Evolutionary conservation across 2,329 filamentous ascomycete species (phyloP), one percentile per base, ranked within the genome.

Genomic region (Paecilomyces niveus): DNA sequence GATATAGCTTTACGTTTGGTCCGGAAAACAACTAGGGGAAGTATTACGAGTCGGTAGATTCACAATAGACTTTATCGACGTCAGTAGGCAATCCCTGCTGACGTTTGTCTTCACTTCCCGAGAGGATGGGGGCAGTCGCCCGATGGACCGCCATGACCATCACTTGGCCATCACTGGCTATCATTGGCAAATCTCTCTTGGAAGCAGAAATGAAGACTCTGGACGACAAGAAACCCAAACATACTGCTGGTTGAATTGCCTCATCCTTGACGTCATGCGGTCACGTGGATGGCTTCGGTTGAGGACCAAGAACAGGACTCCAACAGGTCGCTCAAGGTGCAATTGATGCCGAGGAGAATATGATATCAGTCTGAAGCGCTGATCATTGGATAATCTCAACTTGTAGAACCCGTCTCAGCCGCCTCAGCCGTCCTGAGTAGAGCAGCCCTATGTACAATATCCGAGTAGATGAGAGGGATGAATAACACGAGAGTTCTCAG

Each of bases 21-120:
- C 26, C 77, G 63, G 11, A 56, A 32, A 35, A 21, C 2, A 26
- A 6, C 26, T 54, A 11, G n/a, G 35, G 13, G n/a, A 45, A n/a
- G 35, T 13, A 45, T 45, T 18, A 45, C 35, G 11, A 18, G 21
- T 29, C 15, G 22, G 6, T 18, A 31, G 24, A 18, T 24, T 21
- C 6, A 35, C 33, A 39, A 55, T 55, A 49, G 35, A n/a, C 13
- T 45, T 45, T n/a, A 45, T 18, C 15, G 39, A 45, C 39, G 39
- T 45, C 39, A 45, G 39, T 45, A n/a, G 32, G 10, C 39, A 26
- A 26, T 26, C 35, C 39, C 39, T 18, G 18, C 39, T 45, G 39
- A 45, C 39, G 39, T 45, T 18, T 45, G n/a, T 18, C 32, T 45
- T 7, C n/a, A 1, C 39, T 18, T 45, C 15, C 39, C 39, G n/a